A percentile compares a stretch with the other conserved stretches of the same genome.
Evolutionary conservation across 371 early-diverging fungal genomes (phyloP).

Genomic region (Syncephalastrum sp.): DNA sequence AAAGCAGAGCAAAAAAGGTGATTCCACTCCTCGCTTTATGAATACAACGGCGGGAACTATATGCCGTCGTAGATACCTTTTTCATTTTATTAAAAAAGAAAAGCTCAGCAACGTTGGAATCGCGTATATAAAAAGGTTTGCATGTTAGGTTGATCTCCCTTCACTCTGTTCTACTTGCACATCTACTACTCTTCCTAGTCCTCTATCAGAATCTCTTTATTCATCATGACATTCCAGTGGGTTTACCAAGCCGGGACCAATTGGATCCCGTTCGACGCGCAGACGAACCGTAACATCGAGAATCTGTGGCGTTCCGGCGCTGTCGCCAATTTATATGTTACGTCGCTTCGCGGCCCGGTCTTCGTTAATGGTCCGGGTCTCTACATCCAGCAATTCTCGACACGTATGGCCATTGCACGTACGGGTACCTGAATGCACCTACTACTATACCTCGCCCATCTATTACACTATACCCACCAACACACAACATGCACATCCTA

Average conservation of each 20-base stretch:
- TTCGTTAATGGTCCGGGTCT: slow-evolving; percentile 22
- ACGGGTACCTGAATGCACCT: slow-evolving; percentile 7
- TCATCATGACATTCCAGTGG: slow-evolving; percentile 19
- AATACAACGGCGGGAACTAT: too few relatives aligned
- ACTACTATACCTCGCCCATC: background rate
- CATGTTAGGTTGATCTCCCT: too few relatives aligned
- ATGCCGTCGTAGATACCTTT: too few relatives aligned
- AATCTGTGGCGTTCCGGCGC: slow-evolving; percentile 15
- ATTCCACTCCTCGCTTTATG: too few relatives aligned
- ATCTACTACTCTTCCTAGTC: background rate
- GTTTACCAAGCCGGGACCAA: slow-evolving; percentile 17
- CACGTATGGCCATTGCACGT: slow-evolving; percentile 19
- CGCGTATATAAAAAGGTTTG: too few relatives aligned
- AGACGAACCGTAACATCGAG: slow-evolving; percentile 16
- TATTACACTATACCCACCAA: too few relatives aligned
- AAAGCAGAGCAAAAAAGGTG: too few relatives aligned
- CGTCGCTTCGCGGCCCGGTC: slow-evolving; percentile 17
- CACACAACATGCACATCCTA: too few relatives aligned
- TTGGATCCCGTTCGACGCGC: slow-evolving; percentile 24
- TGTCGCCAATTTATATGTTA: slow-evolving; percentile 20
- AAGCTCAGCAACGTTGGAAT: too few relatives aligned
- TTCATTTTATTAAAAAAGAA: too few relatives aligned
- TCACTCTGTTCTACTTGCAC: too few relatives aligned
- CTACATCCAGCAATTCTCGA: slow-evolving; percentile 15
- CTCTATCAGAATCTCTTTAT: background rate